Evolutionary conservation across 1,139 yeast species (phyloP).

Genomic region (Hyphopichia wangnamkhiaoensis): DNA sequence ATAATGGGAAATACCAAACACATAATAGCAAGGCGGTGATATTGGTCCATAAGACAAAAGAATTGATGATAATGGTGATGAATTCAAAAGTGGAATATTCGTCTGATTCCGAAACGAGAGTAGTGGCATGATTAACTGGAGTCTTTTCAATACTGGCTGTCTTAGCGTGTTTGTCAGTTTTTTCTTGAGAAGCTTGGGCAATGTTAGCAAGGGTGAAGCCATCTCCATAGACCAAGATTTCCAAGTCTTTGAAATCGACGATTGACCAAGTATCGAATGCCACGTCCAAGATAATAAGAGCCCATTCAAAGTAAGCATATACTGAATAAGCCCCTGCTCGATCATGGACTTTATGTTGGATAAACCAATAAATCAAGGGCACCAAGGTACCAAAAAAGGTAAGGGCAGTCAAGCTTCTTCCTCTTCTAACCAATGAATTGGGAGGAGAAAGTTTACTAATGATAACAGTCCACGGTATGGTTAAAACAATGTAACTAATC

Average conservation of each 20-base stretch:
- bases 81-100: slow-evolving; percentile 44
- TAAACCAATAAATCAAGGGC: slow-evolving; percentile 86
- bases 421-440: slow-evolving; percentile 46
- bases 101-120: slow-evolving; percentile 10
- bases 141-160: slow-evolving; percentile 1
- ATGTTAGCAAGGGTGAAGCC: slow-evolving; percentile 15
- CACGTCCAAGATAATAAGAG: slow-evolving; percentile 77
- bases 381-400: slow-evolving; percentile 70
- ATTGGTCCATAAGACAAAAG: slow-evolving; percentile 83
- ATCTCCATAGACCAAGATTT: slow-evolving; percentile 33
- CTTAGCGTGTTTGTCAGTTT: slow-evolving; percentile 4
- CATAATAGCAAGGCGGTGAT: slow-evolving; percentile 78
- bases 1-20: slow-evolving; percentile 95
- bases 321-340: slow-evolving; percentile 93
- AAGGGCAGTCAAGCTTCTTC: slow-evolving; percentile 55
- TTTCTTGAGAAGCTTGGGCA: neutral
- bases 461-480: slow-evolving; percentile 86
- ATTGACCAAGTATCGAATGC: slow-evolving; percentile 82
- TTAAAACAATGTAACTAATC: slow-evolving; percentile 84
- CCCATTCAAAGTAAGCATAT: slow-evolving; percentile 95
- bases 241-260: slow-evolving; percentile 62
- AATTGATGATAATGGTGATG: slow-evolving; percentile 50
- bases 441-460: slow-evolving; percentile 57
- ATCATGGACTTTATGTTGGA: slow-evolving; percentile 88
- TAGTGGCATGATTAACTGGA: neutral